Percentiles rank a stretch among this genome's conserved stretches.
Evolutionary conservation across 139 green algal genomes (phyloP).

Genomic region (Chlamydomonas incerta): DNA sequence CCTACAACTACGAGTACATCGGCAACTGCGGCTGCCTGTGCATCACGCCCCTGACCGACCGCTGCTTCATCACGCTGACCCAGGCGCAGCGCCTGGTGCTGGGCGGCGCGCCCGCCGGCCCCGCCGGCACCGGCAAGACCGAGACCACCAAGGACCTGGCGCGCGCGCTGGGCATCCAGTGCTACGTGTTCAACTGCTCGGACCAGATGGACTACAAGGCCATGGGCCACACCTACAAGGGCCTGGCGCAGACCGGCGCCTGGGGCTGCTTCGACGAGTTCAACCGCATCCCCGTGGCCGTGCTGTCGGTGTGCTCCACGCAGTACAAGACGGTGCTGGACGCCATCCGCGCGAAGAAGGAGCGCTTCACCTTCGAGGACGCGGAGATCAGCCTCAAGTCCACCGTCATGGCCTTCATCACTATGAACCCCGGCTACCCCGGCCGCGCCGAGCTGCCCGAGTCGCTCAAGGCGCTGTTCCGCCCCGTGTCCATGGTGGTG

Average conservation of each 20-base stretch:
- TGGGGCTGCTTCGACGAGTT: slow-evolving; percentile 98
- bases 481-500: slow-evolving; percentile 93
- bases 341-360: slow-evolving; percentile 85
- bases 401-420: slow-evolving; percentile 95
- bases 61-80: slow-evolving; percentile 97
- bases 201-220: slow-evolving; percentile 96
- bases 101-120: slow-evolving; percentile 87
- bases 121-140: slow-evolving; percentile 91
- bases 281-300: slow-evolving; percentile 93
- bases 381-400: slow-evolving; percentile 76
- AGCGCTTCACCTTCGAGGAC: slow-evolving; percentile 83
- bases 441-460: slow-evolving; percentile 91
- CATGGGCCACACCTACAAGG: slow-evolving; percentile 93
- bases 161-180: slow-evolving; percentile 84
- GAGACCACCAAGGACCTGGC: slow-evolving; percentile 94
- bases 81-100: slow-evolving; percentile 91
- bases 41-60: slow-evolving; percentile 95
- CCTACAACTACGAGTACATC: slow-evolving; percentile 94
- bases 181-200: slow-evolving; percentile 97
- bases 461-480: slow-evolving; percentile 92
- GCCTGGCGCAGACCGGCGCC: slow-evolving; percentile 90
- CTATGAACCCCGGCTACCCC: slow-evolving; percentile 97
- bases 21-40: slow-evolving; percentile 94
- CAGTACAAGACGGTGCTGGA: slow-evolving; percentile 98
- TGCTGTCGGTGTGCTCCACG: slow-evolving; percentile 92